These are phyloP conservation scores for Solanum aculeatissimum DNA, from an alignment of 305 asterid species.

Conservation along the genomic window DNA sequence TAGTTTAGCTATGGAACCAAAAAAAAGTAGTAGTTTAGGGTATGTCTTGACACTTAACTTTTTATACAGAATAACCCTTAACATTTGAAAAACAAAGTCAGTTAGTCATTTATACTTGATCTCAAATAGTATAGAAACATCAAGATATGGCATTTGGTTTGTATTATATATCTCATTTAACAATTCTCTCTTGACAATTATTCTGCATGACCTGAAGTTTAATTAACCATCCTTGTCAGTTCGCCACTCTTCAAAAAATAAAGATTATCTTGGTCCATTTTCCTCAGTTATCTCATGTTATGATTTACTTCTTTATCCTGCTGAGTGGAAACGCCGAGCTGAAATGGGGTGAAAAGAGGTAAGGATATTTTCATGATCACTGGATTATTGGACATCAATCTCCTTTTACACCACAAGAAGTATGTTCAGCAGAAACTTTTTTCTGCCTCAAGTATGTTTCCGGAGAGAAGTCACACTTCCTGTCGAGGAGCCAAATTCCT, in stretches of 20 bases:
- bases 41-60: too few relatives aligned
- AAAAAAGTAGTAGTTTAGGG: too few relatives aligned
- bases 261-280: background rate
- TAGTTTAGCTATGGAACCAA: too few relatives aligned
- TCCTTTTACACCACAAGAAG: background rate
- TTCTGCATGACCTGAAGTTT: background rate
- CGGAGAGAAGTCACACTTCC: background rate
- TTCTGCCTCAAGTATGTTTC: background rate
- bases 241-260: background rate
- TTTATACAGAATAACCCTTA: background rate
- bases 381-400: background rate
- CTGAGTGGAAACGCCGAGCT: background rate
- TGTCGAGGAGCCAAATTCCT: background rate
- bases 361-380: background rate
- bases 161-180: background rate
- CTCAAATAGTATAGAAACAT: background rate
- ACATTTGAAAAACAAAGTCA: background rate
- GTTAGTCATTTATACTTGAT: background rate
- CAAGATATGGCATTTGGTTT: background rate
- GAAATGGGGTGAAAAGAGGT: background rate
- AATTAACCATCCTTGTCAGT: background rate
- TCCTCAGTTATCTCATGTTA: background rate
- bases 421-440: background rate
- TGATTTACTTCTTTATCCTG: background rate
- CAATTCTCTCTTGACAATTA: background rate